phyloP scores from a whole-genome alignment of 768 basidiomycete species.

The Amanita molliuscula region DNA sequence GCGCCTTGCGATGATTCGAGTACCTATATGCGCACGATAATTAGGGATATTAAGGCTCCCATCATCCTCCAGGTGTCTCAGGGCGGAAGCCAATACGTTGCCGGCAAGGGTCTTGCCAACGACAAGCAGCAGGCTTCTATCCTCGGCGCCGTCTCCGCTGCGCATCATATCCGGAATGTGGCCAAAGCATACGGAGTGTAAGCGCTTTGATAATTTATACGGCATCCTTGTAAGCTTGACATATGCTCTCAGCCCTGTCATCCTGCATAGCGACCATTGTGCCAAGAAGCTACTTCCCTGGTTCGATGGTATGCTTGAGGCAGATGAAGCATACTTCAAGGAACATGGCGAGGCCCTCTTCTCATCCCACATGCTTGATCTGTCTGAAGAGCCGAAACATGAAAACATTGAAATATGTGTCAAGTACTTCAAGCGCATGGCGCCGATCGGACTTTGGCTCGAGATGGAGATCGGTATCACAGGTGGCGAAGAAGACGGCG shows the following conservation, averaged over 20 bases:
- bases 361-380: conserved; percentile 98
- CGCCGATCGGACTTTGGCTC: conserved; percentile 86
- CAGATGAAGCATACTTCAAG: conserved; percentile 90
- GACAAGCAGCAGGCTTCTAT: conserved; percentile 94
- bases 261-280: conserved; percentile 98
- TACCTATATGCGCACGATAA: conserved; percentile 7
- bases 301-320: conserved; percentile 99
- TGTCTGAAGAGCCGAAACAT: conserved; percentile 87
- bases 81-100: conserved; percentile 92
- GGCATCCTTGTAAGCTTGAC: neutral
- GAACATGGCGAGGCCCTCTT: conserved; percentile 80
- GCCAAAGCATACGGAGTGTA: conserved; percentile 90
- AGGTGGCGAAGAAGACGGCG: conserved; percentile 98
- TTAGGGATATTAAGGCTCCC: conserved; percentile 89
- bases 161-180: conserved; percentile 82
- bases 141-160: conserved; percentile 85
- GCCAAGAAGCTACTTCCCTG: conserved; percentile 96
- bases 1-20: neutral
- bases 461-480: conserved; percentile 99
- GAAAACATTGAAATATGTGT: conserved; percentile 91
- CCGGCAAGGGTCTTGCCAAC: conserved; percentile 93
- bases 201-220: conserved; percentile 20
- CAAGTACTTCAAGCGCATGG: conserved; percentile 94
- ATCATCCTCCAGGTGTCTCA: conserved; percentile 98
- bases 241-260: conserved; percentile 60